A percentile compares a stretch with the other conserved stretches of the same genome.
phyloP scores from a whole-genome alignment of 192 early-diverging fungal genomes.

The Rhizophagus clarus region DNA sequence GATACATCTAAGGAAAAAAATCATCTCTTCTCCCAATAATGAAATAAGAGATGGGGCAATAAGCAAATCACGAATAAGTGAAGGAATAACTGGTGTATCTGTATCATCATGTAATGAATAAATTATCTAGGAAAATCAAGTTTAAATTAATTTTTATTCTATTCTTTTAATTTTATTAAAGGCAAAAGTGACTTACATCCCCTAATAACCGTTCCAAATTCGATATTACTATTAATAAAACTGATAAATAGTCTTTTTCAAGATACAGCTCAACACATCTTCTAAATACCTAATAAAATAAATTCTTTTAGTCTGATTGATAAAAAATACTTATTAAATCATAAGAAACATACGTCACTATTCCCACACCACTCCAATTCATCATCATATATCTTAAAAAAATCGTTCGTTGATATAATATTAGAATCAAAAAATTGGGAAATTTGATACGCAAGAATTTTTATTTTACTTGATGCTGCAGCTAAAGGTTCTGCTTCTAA shows the following conservation, averaged over 20 bases:
- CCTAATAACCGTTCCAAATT: conserved; percentile 25
- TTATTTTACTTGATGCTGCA: conserved; percentile 9
- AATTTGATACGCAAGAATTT: not conserved
- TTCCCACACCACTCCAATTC: conserved; percentile 19
- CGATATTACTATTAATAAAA: conserved; percentile 22
- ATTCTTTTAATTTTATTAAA: too few relatives aligned
- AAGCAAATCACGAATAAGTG: conserved; percentile 26
- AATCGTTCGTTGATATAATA: conserved; percentile 1
- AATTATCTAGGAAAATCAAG: conserved; percentile 16
- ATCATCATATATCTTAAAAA: conserved; percentile 5
- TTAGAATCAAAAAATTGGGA: not conserved
- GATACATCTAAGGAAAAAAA: conserved; percentile 23
- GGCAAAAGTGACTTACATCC: conserved; percentile 18
- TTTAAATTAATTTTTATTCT: not conserved
- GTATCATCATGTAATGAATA: not conserved
- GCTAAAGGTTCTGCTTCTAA: not conserved
- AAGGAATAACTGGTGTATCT: conserved; percentile 9
- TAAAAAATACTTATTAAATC: not conserved
- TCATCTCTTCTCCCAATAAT: not conserved
- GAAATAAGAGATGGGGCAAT: not conserved
- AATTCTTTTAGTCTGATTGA: not conserved
- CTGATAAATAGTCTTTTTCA: conserved; percentile 16
- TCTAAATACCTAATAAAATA: not conserved
- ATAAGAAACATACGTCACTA: not conserved
- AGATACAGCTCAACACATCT: conserved; percentile 16